Base-by-base conservation (phyloP, 1,139 yeast species). In the Blastobotrys serpentis region DNA sequence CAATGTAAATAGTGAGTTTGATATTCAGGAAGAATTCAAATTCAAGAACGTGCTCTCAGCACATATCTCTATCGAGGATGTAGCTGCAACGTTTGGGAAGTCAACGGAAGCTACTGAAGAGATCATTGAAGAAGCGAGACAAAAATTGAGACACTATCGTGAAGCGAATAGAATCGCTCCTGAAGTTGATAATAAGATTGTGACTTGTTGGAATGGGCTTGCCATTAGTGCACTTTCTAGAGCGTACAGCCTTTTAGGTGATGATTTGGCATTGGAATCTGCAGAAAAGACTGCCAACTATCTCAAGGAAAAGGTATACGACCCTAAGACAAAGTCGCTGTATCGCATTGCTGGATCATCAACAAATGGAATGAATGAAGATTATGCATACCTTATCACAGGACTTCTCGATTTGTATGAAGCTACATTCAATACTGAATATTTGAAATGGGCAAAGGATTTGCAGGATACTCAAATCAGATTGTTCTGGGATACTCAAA, bases 351-450 rank as follows among this genome's bases (percentile, higher is more conserved):
- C 52, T 29, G 48, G 50, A 13, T 48, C 63, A 22, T 48, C 46
- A 6, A 53, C 58, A 2, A 56, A 54, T 3, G 70, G 68, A 5
- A 60, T 68, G 56, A 57, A 59, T 45, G 73, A 69, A 42, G 74
- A 70, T 53, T 70, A 69, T 53, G 67, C 72, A 4, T 66, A 56
- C 49, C 44, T 65, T 41, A 62, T 70, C 13, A 48, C 59, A 3
- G 74, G 73, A 1, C 56, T 70, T 37, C 52, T 70, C 11, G 69
- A 69, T 41, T 58, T 69, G 8, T 68, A 65, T 52, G 66, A 61
- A 21, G 65, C 69, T 2, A 65, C 70, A 0, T 59, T 59, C 41
- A 56, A 66, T 34, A 44, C 52, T 4, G 48, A 56, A 41, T 65
- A 63, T 49, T 55, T 69, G 10, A 55, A 55, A 26, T 59, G 65